phyloP scores from a whole-genome alignment of 257 asterid genomes.

The Petrea volubilis region DNA sequence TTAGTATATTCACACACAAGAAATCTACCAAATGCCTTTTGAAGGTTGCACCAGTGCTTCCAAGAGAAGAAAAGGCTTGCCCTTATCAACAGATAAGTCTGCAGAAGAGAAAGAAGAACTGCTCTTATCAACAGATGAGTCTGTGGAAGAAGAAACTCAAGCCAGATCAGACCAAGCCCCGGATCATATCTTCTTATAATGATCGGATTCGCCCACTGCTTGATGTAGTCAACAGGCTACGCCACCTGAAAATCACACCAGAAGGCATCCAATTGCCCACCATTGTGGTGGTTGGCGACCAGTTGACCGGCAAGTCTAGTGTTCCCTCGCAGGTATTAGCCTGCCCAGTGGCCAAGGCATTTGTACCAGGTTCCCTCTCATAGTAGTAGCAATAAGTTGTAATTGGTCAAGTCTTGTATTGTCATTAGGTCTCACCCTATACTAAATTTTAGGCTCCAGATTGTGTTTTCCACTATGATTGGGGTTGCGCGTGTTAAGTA shows the following conservation, averaged over 20 bases:
- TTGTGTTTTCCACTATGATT: too few relatives aligned
- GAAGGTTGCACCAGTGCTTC: not conserved
- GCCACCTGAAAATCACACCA: constrained; percentile 37
- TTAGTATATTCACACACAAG: not conserved
- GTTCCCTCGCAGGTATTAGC: constrained; percentile 47
- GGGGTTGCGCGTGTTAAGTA: too few relatives aligned
- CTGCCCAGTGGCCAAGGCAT: constrained; percentile 46
- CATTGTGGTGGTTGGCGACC: constrained; percentile 46
- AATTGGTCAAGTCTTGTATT: too few relatives aligned
- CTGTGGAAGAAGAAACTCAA: not conserved
- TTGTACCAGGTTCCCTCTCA: constrained; percentile 41
- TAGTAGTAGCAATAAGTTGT: too few relatives aligned
- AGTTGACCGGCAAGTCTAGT: constrained; percentile 46
- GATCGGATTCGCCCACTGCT: constrained; percentile 31
- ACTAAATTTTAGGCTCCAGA: too few relatives aligned
- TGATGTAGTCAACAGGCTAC: constrained; percentile 34
- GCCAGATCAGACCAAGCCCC: constrained; percentile 22
- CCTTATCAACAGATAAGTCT: not conserved
- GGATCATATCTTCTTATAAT: constrained; percentile 32
- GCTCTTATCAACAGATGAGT: not conserved
- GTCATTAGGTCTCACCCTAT: too few relatives aligned
- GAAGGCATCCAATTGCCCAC: constrained; percentile 50
- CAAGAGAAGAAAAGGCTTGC: not conserved
- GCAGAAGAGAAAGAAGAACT: not conserved
- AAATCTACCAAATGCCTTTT: not conserved